A percentile compares a stretch with the other conserved stretches of the same genome.
phyloP scores from a whole-genome alignment of 768 basidiomycete genomes.

The Suillus bovinus region DNA sequence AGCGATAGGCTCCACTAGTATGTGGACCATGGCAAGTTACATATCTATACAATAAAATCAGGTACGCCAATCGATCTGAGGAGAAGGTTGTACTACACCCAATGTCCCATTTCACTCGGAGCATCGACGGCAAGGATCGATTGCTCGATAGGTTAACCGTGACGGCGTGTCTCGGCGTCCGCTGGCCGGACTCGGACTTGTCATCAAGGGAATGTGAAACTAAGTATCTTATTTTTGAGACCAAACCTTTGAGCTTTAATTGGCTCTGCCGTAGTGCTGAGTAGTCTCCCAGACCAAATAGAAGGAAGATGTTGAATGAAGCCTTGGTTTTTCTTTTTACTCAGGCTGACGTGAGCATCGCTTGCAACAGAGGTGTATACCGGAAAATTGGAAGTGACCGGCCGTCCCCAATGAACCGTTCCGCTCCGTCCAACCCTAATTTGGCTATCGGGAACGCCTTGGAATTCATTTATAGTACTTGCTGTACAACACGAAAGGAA shows the following conservation, averaged over 20 bases:
- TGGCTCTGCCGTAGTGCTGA: background rate
- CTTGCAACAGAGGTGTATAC: no score
- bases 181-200: background rate
- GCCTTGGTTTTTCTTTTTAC: no score
- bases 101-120: no score
- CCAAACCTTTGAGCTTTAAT: background rate
- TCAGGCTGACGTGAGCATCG: no score
- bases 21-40: background rate
- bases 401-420: no score
- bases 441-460: no score
- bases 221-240: background rate
- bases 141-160: background rate
- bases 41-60: background rate
- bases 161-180: background rate
- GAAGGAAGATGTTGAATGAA: no score
- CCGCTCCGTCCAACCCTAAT: no score
- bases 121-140: background rate
- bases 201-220: background rate
- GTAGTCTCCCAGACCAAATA: background rate
- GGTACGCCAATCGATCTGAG: background rate
- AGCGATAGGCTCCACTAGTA: background rate
- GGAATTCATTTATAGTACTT: no score
- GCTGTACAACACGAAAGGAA: background rate
- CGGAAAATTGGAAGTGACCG: no score
- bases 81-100: background rate